phyloP scores from a whole-genome alignment of 305 asterid species.

The Withania somnifera region DNA sequence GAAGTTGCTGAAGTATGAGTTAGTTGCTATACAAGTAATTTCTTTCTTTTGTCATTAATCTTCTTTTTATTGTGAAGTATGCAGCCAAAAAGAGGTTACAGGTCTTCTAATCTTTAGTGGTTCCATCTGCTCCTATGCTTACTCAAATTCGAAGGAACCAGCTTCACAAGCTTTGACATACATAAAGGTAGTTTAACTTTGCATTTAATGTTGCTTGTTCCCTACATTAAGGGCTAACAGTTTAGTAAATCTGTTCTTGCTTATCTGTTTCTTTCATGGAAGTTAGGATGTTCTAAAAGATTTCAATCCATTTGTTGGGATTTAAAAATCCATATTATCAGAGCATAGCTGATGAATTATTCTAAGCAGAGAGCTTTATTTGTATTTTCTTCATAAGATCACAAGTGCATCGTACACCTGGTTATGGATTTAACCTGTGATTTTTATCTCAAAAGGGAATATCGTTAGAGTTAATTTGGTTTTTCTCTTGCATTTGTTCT shows the following conservation, averaged over 20 bases:
- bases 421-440: background rate
- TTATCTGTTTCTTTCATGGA: background rate
- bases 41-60: background rate
- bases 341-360: background rate
- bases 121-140: constrained; percentile 64
- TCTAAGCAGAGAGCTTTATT: background rate
- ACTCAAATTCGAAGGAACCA: constrained; percentile 70
- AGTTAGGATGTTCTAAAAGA: background rate
- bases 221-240: background rate
- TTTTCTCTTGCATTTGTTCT: background rate
- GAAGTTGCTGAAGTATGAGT: background rate
- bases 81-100: constrained; percentile 51
- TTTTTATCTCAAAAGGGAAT: background rate
- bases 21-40: background rate
- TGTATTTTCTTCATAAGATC: background rate
- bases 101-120: constrained; percentile 72
- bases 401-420: background rate
- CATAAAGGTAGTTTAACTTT: constrained; percentile 52
- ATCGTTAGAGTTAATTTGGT: background rate
- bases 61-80: constrained; percentile 37
- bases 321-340: background rate
- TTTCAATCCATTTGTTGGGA: background rate
- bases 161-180: constrained; percentile 75
- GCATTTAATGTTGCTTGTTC: background rate
- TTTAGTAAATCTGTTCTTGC: background rate